phyloP scores from a whole-genome alignment of 208 protist genomes.

The Trypanosoma avium region DNA sequence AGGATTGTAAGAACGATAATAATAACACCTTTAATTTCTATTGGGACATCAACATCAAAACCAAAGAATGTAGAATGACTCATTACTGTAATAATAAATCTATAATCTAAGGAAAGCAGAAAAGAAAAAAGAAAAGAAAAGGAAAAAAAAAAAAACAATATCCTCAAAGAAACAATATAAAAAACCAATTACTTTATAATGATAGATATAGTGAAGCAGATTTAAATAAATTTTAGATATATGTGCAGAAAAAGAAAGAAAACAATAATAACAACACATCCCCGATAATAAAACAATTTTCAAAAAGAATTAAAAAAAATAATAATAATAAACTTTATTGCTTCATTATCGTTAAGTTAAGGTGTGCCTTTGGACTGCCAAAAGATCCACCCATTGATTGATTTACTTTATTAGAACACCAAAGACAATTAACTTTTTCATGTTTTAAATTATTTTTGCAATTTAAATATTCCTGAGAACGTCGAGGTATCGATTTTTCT shows the following conservation, averaged over 20 bases:
- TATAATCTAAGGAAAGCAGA: background rate
- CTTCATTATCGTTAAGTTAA: background rate
- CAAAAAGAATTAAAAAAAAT: too few relatives aligned
- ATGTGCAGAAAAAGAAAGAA: too few relatives aligned
- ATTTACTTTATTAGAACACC: conserved; percentile 3
- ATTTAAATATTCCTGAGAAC: background rate
- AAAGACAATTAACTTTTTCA: background rate
- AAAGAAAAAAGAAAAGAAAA: background rate
- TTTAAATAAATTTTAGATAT: background rate
- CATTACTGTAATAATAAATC: background rate
- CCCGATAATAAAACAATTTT: too few relatives aligned
- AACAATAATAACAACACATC: too few relatives aligned
- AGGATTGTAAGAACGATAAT: conserved; percentile 51
- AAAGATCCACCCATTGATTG: background rate
- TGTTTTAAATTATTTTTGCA: background rate
- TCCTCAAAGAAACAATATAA: background rate
- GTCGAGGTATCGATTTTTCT: background rate
- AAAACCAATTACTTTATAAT: background rate
- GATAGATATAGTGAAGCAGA: background rate
- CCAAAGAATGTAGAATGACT: conserved; percentile 42
- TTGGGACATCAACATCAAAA: conserved; percentile 35
- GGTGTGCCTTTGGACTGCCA: background rate
- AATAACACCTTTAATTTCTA: conserved; percentile 32
- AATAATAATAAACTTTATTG: background rate
- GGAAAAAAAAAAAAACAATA: conserved; percentile 10